Conservation (phyloP, 257 asterid species). For the Lavandula angustifolia region DNA sequence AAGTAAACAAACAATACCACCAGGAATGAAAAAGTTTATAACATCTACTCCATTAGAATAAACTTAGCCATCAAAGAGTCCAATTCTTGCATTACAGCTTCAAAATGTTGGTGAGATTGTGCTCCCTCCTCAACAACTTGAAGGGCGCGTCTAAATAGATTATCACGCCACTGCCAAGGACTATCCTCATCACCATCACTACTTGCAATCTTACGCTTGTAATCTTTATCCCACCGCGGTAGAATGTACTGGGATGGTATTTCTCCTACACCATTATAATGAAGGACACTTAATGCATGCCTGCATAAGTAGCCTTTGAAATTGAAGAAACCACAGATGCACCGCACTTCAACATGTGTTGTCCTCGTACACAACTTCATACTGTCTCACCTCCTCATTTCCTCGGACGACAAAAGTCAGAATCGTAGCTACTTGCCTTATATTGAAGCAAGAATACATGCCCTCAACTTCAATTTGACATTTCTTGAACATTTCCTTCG, state of each 20-base stretch:
- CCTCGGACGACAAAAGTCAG: slow-evolving; percentile 50
- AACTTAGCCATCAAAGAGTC: slow-evolving; percentile 39
- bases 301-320: slow-evolving; percentile 61
- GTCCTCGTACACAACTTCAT: slow-evolving; percentile 59
- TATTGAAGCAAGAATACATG: slow-evolving; percentile 54
- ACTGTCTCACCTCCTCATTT: slow-evolving; percentile 46
- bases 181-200: slow-evolving; percentile 37
- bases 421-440: slow-evolving; percentile 49
- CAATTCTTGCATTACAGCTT: slow-evolving; percentile 43
- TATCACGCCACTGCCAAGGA: slow-evolving; percentile 38
- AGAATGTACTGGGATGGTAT: slow-evolving; percentile 55
- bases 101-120: slow-evolving; percentile 43
- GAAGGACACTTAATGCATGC: slow-evolving; percentile 59
- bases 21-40: no score
- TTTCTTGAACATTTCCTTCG: slow-evolving; percentile 53
- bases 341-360: slow-evolving; percentile 51
- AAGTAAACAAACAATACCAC: slow-evolving; percentile 22
- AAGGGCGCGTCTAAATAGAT: slow-evolving; percentile 38
- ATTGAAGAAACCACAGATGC: slow-evolving; percentile 61
- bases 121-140: slow-evolving; percentile 55
- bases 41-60: slow-evolving; percentile 29
- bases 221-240: slow-evolving; percentile 51
- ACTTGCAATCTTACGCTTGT: slow-evolving; percentile 30
- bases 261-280: slow-evolving; percentile 54
- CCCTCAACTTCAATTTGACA: slow-evolving; percentile 58